phyloP scores from a whole-genome alignment of 2,329 filamentous ascomycete genomes.

The Hypoxylon sp. region DNA sequence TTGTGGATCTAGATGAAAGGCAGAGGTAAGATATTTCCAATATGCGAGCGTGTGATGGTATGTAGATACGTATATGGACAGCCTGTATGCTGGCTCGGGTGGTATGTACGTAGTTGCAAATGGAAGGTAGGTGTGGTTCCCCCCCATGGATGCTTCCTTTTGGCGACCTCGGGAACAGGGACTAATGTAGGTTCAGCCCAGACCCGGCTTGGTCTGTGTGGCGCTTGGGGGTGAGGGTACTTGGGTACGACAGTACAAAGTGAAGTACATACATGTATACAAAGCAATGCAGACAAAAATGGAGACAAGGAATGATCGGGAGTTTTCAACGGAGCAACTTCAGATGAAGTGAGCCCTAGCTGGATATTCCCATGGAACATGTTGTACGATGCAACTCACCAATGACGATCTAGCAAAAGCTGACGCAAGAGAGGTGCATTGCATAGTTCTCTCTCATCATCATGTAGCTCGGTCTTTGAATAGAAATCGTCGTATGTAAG shows the following conservation, averaged over 20 bases:
- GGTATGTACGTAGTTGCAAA: conserved; percentile 44
- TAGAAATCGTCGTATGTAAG: conserved; percentile 22
- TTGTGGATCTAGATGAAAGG: conserved; percentile 41
- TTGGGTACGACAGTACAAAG: conserved; percentile 13
- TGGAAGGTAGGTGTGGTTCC: conserved; percentile 44
- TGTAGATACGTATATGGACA: conserved; percentile 21
- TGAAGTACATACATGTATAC: conserved; percentile 1
- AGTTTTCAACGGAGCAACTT: conserved; percentile 37
- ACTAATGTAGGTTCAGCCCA: conserved; percentile 42
- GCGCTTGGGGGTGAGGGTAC: conserved; percentile 20
- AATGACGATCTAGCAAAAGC: conserved; percentile 22
- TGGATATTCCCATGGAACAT: conserved; percentile 33
- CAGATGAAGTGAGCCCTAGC: conserved; percentile 39
- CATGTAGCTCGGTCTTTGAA: conserved; percentile 20
- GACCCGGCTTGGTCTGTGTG: conserved; percentile 41
- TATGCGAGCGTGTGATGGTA: conserved; percentile 32
- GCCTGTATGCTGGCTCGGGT: conserved; percentile 19
- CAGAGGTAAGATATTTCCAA: conserved; percentile 37
- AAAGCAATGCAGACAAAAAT: conserved; percentile 29
- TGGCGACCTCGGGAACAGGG: conserved; percentile 43
- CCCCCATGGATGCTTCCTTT: conserved; percentile 27
- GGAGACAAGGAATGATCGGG: conserved; percentile 37
- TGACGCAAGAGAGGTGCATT: conserved; percentile 30
- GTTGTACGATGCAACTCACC: conserved; percentile 34
- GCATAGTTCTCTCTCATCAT: conserved; percentile 17